These are phyloP conservation scores for Pseudonitzschia multiseries DNA, from an alignment of 108 stramenopile genomes.

Conservation along the genomic window DNA sequence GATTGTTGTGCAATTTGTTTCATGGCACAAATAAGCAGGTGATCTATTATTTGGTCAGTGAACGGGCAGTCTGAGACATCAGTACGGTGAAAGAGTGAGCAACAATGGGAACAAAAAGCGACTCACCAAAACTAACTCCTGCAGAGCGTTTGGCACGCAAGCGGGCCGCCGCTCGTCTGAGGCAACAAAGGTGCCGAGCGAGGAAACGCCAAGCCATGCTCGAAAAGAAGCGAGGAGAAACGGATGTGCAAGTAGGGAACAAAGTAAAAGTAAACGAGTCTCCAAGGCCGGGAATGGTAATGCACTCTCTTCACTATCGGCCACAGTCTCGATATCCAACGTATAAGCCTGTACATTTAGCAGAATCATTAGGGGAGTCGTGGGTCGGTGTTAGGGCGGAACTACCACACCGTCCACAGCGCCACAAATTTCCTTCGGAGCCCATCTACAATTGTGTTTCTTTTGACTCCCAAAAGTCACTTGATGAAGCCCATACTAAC, in stretches of 20 bases:
- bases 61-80: not conserved
- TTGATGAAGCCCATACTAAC: constrained; percentile 21
- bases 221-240: constrained; percentile 25
- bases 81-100: not conserved
- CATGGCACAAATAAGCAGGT: too few relatives aligned
- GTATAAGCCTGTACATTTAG: not conserved
- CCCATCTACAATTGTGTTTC: constrained; percentile 37
- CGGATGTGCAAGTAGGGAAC: not conserved
- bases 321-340: not conserved
- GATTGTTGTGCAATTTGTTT: not conserved
- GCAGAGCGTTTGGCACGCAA: constrained; percentile 34
- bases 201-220: constrained; percentile 37
- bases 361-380: not conserved
- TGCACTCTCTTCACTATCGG: not conserved
- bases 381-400: not conserved
- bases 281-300: constrained; percentile 2
- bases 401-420: constrained; percentile 6
- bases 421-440: not conserved
- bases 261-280: not conserved
- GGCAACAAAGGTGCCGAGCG: constrained; percentile 47
- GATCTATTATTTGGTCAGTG: not conserved
- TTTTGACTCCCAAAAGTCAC: constrained; percentile 34
- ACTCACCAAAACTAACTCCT: constrained; percentile 28
- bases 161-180: constrained; percentile 34
- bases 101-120: constrained; percentile 8